Evolutionary conservation across 768 basidiomycete species (phyloP).

Genomic region (Termitomyces sp.): DNA sequence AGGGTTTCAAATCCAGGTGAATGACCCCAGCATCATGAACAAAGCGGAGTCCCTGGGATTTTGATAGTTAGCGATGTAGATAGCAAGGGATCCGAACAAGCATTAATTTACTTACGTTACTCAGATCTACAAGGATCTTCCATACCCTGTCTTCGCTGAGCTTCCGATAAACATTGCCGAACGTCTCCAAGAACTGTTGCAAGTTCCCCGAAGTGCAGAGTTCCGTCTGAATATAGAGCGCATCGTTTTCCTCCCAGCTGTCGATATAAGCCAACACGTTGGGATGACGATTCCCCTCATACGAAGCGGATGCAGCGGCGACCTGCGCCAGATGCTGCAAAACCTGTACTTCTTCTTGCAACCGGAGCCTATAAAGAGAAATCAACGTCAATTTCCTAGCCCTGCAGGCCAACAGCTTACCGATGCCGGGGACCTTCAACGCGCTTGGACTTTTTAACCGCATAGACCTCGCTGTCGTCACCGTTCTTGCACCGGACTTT

Average conservation of each 20-base stretch:
- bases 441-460: slow-evolving; percentile 91
- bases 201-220: slow-evolving; percentile 93
- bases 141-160: slow-evolving; percentile 93
- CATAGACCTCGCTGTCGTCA: slow-evolving; percentile 56
- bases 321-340: slow-evolving; percentile 66
- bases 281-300: slow-evolving; percentile 49
- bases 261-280: slow-evolving; percentile 89
- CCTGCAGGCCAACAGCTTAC: slow-evolving; percentile 40
- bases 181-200: slow-evolving; percentile 86
- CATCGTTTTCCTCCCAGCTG: slow-evolving; percentile 93
- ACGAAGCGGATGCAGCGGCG: slow-evolving; percentile 27
- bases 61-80: slow-evolving; percentile 22
- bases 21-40: slow-evolving; percentile 88
- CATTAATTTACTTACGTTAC: slow-evolving; percentile 61
- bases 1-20: slow-evolving; percentile 96
- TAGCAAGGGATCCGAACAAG: slow-evolving; percentile 23
- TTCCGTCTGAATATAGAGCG: slow-evolving; percentile 90
- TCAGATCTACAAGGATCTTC: slow-evolving; percentile 92
- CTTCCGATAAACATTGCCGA: slow-evolving; percentile 78
- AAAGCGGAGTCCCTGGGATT: slow-evolving; percentile 73
- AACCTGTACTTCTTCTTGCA: slow-evolving; percentile 93
- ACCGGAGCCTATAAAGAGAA: slow-evolving; percentile 56
- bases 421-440: slow-evolving; percentile 91
- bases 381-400: slow-evolving; percentile 21
- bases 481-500: slow-evolving; percentile 71